Base-by-base conservation (phyloP, 2,329 filamentous ascomycete species). In the Myriosclerotinia scirpicola region DNA sequence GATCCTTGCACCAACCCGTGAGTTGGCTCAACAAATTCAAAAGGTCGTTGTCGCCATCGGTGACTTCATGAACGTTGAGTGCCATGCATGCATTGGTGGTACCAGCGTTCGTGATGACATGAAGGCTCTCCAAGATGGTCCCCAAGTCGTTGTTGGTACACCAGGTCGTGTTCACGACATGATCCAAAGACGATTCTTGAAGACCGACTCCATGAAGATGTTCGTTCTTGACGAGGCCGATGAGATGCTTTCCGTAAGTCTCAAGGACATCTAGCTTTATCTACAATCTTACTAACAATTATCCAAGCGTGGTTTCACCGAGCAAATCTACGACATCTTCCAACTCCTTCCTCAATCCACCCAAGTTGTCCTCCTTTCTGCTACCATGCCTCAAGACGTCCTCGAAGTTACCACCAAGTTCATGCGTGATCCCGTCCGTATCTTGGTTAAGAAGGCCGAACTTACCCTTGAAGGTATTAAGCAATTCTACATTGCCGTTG, bases 291-390 rank as follows among this genome's bases (percentile, higher is more conserved):
- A 48, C 79, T 83, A 76, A 83, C 77, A 73, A 59, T 65, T 40
- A 64, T 76, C 50, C 36, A 72, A 92, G 87, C 94, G 94, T 78
- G 95, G 95, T 86, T 99, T 99, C 89, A 97, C 93, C 77, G 95
- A 99, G 86, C 95, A 99, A 85, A 99, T 99, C 84, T 99, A 99
- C 87, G 95, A 99, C 82, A 96, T 99, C 83, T 99, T 97, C 90
- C 94, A 97, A 84, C 91, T 97, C 69, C 90, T 99, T 65, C 95
- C 95, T 67, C 95, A 97, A 83, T 93, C 92, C 71, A 99, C 94
- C 79, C 95, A 99, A 87, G 95, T 99, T 73, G 94, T 98, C 74
- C 91, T 99, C 67, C 89, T 99, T 66, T 98, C 95, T 68, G 95
- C 95, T 77, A 99, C 95, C 80, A 96, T 99, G 89, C 95, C 95